A percentile compares a stretch with the other conserved stretches of the same genome.
Conservation (phyloP, 208 protist genomes). For the Blechomonas ayalai region DNA sequence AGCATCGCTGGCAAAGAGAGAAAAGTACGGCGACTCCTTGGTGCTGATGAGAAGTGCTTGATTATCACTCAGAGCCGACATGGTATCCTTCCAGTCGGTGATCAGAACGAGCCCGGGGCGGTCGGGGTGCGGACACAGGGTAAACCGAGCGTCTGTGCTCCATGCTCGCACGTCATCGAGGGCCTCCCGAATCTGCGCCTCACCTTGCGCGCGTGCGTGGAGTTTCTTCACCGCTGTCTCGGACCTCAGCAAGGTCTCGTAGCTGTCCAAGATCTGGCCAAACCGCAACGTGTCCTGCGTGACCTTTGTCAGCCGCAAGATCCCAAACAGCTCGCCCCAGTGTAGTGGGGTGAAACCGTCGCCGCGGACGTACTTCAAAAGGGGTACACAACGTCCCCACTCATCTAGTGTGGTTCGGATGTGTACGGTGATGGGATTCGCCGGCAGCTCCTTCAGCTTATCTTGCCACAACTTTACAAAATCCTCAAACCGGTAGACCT, state of each 20-base stretch:
- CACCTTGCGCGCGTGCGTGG: conserved; percentile 91
- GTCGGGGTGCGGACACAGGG: conserved; percentile 69
- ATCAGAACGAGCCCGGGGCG: conserved; percentile 86
- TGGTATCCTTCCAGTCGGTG: conserved; percentile 96
- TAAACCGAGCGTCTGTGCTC: conserved; percentile 84
- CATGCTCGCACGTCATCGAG: conserved; percentile 93
- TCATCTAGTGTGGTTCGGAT: conserved; percentile 85
- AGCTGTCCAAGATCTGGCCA: conserved; percentile 81
- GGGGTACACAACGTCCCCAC: conserved; percentile 71
- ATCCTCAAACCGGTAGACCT: conserved; percentile 93
- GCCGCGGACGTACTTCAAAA: conserved; percentile 92
- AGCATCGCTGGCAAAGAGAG: conserved; percentile 88
- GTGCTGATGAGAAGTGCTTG: conserved; percentile 94
- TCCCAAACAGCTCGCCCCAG: conserved; percentile 91
- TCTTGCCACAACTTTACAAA: conserved; percentile 92
- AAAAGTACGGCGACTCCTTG: conserved; percentile 96
- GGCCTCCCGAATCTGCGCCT: conserved; percentile 94
- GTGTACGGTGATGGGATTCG: conserved; percentile 80
- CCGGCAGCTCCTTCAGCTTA: conserved; percentile 65
- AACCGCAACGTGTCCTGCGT: conserved; percentile 90
- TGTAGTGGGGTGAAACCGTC: conserved; percentile 94
- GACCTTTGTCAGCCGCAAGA: conserved; percentile 70
- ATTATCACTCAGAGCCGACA: conserved; percentile 94
- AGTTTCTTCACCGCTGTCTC: conserved; percentile 90
- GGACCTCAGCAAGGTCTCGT: conserved; percentile 66